Percentiles rank a stretch among this genome's conserved stretches.
These are phyloP conservation scores for Cicer arietinum DNA, from an alignment of 306 rosid species.

Conservation along the genomic window DNA sequence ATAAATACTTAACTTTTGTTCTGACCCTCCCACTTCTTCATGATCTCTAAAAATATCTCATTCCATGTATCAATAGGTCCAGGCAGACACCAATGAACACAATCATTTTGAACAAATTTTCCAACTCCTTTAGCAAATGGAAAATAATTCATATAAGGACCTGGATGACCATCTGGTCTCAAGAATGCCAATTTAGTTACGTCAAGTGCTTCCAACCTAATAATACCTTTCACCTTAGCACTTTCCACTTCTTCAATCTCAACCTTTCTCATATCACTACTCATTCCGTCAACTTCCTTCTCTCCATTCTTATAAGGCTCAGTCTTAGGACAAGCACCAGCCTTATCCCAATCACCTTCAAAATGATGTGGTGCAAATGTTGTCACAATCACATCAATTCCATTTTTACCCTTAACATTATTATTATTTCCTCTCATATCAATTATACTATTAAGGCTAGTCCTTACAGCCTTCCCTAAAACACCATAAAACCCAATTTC, in stretches of 20 bases:
- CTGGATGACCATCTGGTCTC: conserved; percentile 97
- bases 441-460: conserved; percentile 55
- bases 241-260: conserved; percentile 72
- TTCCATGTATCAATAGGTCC: conserved; percentile 89
- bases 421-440: conserved; percentile 48
- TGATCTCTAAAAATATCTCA: conserved; percentile 60
- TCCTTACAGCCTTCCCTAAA: conserved; percentile 65
- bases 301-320: conserved; percentile 60
- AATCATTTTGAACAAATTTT: conserved; percentile 78
- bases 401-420: conserved; percentile 27
- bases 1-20: conserved; percentile 40
- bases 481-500: conserved; percentile 81
- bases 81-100: conserved; percentile 92
- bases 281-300: conserved; percentile 80
- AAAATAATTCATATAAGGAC: conserved; percentile 82
- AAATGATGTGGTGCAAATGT: conserved; percentile 93
- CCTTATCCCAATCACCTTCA: conserved; percentile 93
- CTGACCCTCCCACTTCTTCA: conserved; percentile 55
- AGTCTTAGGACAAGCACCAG: conserved; percentile 80
- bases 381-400: conserved; percentile 60
- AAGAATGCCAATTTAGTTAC: conserved; percentile 66
- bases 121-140: conserved; percentile 61
- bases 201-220: conserved; percentile 69
- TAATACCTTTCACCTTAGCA: conserved; percentile 48
- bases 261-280: conserved; percentile 71